Conservation (phyloP, 768 basidiomycete species). For the Lepiota venenata region DNA sequence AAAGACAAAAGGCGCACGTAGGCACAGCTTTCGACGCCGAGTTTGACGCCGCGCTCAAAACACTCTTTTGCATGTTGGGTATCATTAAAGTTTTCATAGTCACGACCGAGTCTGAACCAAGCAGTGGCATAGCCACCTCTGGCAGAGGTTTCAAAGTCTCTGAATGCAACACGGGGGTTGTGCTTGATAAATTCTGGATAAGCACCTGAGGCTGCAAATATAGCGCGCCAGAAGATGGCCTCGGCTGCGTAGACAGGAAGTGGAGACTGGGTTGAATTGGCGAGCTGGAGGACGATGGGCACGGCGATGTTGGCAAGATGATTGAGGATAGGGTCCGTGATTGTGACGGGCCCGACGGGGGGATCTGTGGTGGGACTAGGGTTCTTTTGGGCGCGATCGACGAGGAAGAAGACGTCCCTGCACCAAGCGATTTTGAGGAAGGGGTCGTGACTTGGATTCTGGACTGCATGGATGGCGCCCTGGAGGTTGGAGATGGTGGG, state of each 20-base stretch:
- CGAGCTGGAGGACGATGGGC: constrained; percentile 57
- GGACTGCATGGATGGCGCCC: constrained; percentile 46
- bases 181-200: constrained; percentile 62
- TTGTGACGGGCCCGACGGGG: constrained; percentile 47
- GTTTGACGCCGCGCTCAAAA: constrained; percentile 78
- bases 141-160: constrained; percentile 85
- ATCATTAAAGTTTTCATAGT: constrained; percentile 89
- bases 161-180: constrained; percentile 79
- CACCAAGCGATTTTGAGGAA: constrained; percentile 71
- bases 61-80: constrained; percentile 71
- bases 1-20: constrained; percentile 52
- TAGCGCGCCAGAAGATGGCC: constrained; percentile 73
- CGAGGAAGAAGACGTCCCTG: constrained; percentile 77
- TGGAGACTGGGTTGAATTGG: constrained; percentile 21
- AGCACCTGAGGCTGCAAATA: constrained; percentile 67
- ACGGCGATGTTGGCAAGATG: constrained; percentile 64
- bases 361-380: constrained; percentile 31
- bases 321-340: constrained; percentile 57
- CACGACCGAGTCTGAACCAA: constrained; percentile 90
- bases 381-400: constrained; percentile 50
- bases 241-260: constrained; percentile 31
- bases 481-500: constrained; percentile 62
- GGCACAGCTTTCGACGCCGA: constrained; percentile 72
- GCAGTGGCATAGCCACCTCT: constrained; percentile 72
- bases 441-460: constrained; percentile 54